Evolutionary conservation across 1,284 basidiomycete genomes (phyloP).

Genomic region (Ceratobasidium sp.): DNA sequence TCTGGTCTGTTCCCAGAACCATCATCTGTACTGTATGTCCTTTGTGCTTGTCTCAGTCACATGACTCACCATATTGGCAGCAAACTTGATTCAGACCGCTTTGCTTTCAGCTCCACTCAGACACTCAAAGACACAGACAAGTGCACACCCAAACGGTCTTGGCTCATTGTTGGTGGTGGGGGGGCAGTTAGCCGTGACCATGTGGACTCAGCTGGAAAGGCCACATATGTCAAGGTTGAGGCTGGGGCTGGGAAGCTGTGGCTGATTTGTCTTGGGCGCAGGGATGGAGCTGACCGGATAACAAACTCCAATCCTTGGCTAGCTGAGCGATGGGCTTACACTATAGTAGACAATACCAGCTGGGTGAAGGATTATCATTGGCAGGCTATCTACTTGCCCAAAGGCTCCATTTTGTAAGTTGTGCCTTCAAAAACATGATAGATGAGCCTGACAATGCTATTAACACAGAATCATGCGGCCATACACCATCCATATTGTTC

Average conservation of each 20-base stretch:
- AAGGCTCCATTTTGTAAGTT: slow-evolving; percentile 13
- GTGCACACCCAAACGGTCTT: not conserved
- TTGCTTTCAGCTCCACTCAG: not conserved
- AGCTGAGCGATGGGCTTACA: not conserved
- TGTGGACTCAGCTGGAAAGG: slow-evolving; percentile 9
- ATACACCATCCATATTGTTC: not conserved
- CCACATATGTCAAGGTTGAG: not conserved
- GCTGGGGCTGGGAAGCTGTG: not conserved
- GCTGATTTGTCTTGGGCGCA: slow-evolving; percentile 3
- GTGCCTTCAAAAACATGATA: not conserved
- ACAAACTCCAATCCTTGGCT: not conserved
- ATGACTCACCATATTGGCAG: not conserved
- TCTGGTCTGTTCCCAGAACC: no score
- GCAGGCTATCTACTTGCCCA: slow-evolving; percentile 7
- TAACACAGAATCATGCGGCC: slow-evolving; percentile 10
- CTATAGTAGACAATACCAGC: not conserved
- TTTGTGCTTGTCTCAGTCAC: no score
- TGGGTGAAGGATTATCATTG: not conserved
- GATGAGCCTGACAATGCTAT: not conserved
- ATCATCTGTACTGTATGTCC: no score
- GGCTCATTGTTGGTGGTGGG: not conserved
- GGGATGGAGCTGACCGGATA: not conserved
- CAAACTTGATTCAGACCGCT: not conserved
- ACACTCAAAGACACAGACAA: not conserved
- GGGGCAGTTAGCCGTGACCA: slow-evolving; percentile 10